Conservation (phyloP, 2,329 filamentous ascomycete genomes). For the Rutstroemia sydowiana region DNA sequence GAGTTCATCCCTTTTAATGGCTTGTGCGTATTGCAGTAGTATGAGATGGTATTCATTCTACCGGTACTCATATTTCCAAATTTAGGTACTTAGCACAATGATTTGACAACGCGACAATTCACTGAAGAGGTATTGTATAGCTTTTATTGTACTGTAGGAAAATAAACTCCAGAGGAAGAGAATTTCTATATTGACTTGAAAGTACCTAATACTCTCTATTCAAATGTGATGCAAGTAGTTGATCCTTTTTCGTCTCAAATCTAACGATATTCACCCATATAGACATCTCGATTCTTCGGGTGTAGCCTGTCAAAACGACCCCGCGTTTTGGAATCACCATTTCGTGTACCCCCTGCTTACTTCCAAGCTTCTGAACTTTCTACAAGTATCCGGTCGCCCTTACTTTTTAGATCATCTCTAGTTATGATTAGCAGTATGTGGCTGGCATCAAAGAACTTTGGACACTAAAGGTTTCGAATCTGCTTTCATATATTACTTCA, state of each 20-base stretch:
- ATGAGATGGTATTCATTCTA: background rate
- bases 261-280: no score
- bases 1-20: background rate
- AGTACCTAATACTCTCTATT: no score
- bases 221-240: background rate
- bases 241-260: background rate
- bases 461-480: background rate
- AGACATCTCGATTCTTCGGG: background rate
- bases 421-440: background rate
- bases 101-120: no score
- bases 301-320: conserved; percentile 1
- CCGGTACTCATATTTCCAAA: no score
- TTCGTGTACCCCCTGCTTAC: background rate
- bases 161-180: no score
- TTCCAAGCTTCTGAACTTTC: no score
- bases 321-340: conserved; percentile 4
- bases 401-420: background rate
- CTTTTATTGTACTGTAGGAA: no score
- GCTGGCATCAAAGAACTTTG: background rate
- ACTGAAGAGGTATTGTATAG: no score
- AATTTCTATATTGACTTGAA: no score
- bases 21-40: background rate
- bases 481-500: background rate
- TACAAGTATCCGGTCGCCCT: background rate
- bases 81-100: no score